phyloP scores from a whole-genome alignment of 1,284 basidiomycete genomes.

The Neonothopanus nambi region DNA sequence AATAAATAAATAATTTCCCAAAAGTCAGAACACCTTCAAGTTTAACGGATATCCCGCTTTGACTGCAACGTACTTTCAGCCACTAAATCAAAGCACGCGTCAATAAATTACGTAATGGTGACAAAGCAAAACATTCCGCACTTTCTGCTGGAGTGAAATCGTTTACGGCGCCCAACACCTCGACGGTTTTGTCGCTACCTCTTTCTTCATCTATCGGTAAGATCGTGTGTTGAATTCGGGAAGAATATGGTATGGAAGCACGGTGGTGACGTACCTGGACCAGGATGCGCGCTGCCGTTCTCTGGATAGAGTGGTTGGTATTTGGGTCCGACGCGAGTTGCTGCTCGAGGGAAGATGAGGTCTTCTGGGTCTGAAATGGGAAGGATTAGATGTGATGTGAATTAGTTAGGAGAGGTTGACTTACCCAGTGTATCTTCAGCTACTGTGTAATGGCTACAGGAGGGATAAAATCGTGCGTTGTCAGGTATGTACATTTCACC shows the following conservation, averaged over 20 bases:
- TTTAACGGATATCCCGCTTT: no score
- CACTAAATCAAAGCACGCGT: constrained; percentile 35
- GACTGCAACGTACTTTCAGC: constrained; percentile 46
- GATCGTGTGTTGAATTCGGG: no score
- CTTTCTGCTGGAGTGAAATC: constrained; percentile 66
- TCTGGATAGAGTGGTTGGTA: constrained; percentile 74
- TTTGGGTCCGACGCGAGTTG: constrained; percentile 84
- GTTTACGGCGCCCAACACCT: constrained; percentile 65
- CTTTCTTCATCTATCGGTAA: constrained; percentile 49
- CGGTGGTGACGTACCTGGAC: constrained; percentile 36
- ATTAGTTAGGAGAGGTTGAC: constrained; percentile 21
- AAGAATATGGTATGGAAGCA: background rate
- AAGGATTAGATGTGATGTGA: background rate
- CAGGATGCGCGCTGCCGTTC: constrained; percentile 37
- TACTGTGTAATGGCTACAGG: constrained; percentile 77
- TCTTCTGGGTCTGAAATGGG: constrained; percentile 79
- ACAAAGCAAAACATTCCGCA: constrained; percentile 34
- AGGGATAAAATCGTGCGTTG: constrained; percentile 14
- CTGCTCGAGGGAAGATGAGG: constrained; percentile 90
- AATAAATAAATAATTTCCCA: background rate
- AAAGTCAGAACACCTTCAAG: background rate
- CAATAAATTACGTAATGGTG: constrained; percentile 24
- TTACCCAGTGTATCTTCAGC: constrained; percentile 89
- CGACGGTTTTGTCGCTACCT: constrained; percentile 74
- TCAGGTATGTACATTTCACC: constrained; percentile 13